phyloP scores from a whole-genome alignment of 75 land plant species.

The Cryptomeria japonica region DNA sequence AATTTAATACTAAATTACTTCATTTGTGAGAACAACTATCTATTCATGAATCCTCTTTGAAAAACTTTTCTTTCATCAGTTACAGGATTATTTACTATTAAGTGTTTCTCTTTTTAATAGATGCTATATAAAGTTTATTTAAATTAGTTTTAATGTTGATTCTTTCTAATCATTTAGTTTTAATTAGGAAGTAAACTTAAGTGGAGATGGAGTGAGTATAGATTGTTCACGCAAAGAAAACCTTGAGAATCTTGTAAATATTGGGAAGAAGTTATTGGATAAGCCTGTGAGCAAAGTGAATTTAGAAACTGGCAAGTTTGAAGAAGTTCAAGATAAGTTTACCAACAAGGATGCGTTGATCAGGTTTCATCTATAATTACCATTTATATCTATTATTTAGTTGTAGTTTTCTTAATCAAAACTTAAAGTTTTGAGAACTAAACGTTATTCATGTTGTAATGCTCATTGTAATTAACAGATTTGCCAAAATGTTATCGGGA shows the following conservation, averaged over 20 bases:
- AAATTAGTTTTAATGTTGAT: too few species aligned
- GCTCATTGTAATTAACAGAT: too few species aligned
- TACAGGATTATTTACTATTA: too few species aligned
- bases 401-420: neutral
- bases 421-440: too few species aligned
- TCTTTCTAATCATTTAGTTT: neutral
- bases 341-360: conserved; percentile 16
- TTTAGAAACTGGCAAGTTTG: conserved; percentile 17
- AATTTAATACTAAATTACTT: too few species aligned
- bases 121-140: too few species aligned
- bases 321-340: neutral
- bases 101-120: too few species aligned
- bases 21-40: too few species aligned
- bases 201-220: neutral
- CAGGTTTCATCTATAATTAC: neutral
- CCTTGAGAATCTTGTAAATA: conserved; percentile 11
- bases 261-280: conserved; percentile 9
- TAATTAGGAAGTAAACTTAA: neutral
- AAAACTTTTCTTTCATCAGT: too few species aligned
- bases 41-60: too few species aligned
- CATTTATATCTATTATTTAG: neutral
- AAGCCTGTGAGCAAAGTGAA: conserved; percentile 10
- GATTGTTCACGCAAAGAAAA: conserved; percentile 9
- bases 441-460: too few species aligned
- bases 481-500: too few species aligned